phyloP scores from a whole-genome alignment of 192 early-diverging fungal genomes.

The Thoreauomyces humboldtii region DNA sequence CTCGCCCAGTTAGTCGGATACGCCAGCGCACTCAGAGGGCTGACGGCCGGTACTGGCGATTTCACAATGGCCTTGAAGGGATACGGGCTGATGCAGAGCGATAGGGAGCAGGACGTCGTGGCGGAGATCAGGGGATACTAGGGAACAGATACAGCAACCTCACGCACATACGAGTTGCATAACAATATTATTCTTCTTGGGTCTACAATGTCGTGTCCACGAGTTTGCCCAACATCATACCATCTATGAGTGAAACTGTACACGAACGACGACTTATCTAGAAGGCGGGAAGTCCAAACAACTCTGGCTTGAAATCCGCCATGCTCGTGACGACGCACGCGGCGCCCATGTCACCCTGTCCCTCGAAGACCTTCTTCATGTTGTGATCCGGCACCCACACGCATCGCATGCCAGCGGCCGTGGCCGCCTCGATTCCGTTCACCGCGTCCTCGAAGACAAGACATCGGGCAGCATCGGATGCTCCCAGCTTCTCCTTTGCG shows the following conservation, averaged over 20 bases:
- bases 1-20: conserved; percentile 85
- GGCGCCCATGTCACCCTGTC: not conserved
- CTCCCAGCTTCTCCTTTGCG: conserved; percentile 61
- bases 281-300: conserved; percentile 45
- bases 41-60: conserved; percentile 81
- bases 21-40: conserved; percentile 70
- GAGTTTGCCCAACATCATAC: no score
- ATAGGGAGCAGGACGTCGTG: conserved; percentile 69
- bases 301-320: conserved; percentile 43
- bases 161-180: no score
- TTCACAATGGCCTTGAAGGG: conserved; percentile 83
- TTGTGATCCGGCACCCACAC: conserved; percentile 86
- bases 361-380: conserved; percentile 16
- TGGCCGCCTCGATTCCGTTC: conserved; percentile 78
- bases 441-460: conserved; percentile 94
- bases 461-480: conserved; percentile 26
- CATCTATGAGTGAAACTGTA: no score
- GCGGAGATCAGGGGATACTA: conserved; percentile 62
- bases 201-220: no score
- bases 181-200: no score
- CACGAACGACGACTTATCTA: no score
- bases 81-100: conserved; percentile 73
- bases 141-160: no score
- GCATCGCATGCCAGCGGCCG: conserved; percentile 78
- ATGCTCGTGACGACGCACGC: conserved; percentile 23